These are phyloP conservation scores for Neofusicoccum sp. DNA, from an alignment of 2,329 filamentous ascomycete genomes.

Conservation along the genomic window DNA sequence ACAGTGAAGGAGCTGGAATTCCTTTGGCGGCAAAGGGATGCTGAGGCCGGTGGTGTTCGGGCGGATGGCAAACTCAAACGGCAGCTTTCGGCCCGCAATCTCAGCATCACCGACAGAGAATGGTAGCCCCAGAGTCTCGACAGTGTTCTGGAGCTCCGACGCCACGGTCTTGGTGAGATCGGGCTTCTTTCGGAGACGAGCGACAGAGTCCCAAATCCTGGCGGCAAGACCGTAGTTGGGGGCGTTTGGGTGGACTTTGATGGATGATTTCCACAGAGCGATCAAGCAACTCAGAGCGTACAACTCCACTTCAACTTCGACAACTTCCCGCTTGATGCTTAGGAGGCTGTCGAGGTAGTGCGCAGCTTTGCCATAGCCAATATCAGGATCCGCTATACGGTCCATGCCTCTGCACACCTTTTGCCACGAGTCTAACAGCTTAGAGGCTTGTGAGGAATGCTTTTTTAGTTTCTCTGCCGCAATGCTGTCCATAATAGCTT, in stretches of 20 bases:
- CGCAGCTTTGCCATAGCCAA: constrained; percentile 50
- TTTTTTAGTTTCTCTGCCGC: constrained; percentile 43
- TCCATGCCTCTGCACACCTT: constrained; percentile 45
- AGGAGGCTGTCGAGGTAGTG: constrained; percentile 48
- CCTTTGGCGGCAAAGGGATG: constrained; percentile 43
- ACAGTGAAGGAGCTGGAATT: constrained; percentile 67
- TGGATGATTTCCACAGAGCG: constrained; percentile 44
- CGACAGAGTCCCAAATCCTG: constrained; percentile 46
- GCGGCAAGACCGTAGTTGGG: constrained; percentile 44
- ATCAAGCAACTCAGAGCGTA: constrained; percentile 52
- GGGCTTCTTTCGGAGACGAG: constrained; percentile 37
- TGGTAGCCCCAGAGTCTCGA: constrained; percentile 41
- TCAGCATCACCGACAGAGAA: constrained; percentile 29
- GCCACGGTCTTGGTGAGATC: constrained; percentile 45
- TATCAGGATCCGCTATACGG: constrained; percentile 42
- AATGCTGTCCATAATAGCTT: constrained; percentile 45
- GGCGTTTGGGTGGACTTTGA: constrained; percentile 25
- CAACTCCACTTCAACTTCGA: constrained; percentile 48
- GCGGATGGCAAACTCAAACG: constrained; percentile 36
- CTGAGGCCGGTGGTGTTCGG: constrained; percentile 32
- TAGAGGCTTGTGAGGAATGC: constrained; percentile 41
- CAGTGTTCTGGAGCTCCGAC: constrained; percentile 34
- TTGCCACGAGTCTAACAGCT: constrained; percentile 47
- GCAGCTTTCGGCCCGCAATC: constrained; percentile 40
- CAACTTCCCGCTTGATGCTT: constrained; percentile 36